A percentile compares a stretch with the other conserved stretches of the same genome.
phyloP scores from a whole-genome alignment of 1,284 basidiomycete genomes.

The Phylloporus sp. region DNA sequence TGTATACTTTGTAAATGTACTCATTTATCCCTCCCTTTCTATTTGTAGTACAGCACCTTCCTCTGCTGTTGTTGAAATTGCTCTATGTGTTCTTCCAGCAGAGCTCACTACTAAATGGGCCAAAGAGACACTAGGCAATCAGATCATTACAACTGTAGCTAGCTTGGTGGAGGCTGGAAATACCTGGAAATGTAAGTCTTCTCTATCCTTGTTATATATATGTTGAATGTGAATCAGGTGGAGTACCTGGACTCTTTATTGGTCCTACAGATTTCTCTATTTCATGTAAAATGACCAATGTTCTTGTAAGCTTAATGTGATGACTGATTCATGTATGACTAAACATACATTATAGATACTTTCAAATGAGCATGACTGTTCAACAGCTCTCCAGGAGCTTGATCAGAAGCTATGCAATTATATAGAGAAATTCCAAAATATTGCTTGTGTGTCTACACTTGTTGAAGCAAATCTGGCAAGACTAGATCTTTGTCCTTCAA shows the following conservation, averaged over 20 bases:
- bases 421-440: neutral
- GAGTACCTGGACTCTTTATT: neutral
- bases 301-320: no score
- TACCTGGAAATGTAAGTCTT: no score
- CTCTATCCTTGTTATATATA: no score
- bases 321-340: no score
- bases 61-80: neutral
- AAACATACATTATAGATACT: neutral
- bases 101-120: neutral
- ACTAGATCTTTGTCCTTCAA: no score
- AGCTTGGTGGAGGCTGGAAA: neutral
- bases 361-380: neutral
- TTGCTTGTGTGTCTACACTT: neutral
- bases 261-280: no score
- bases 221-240: neutral
- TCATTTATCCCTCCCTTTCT: neutral
- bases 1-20: neutral
- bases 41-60: neutral
- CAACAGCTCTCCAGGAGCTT: neutral
- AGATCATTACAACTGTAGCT: neutral
- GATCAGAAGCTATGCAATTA: neutral
- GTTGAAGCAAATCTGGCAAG: neutral
- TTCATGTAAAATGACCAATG: no score
- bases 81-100: neutral
- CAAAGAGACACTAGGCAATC: neutral